Base-by-base conservation (phyloP, 75 land plant genomes). In the Gnetum montanum region DNA sequence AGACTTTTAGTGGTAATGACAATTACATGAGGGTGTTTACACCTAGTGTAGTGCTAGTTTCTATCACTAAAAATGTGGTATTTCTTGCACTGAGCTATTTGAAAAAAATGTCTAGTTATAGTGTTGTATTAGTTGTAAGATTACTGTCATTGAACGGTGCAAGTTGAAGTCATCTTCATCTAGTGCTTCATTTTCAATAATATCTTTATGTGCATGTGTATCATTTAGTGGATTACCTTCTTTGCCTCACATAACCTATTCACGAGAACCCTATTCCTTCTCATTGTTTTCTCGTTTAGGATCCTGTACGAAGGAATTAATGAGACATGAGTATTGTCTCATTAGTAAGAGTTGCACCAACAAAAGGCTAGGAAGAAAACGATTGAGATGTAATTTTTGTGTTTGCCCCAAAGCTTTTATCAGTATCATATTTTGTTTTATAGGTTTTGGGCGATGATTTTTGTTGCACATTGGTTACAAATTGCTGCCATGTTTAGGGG, bases 91-190 rank as follows among this genome's bases (percentile, higher is more conserved):
- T 20, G 18, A 1, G 2, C 36, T 31, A 10, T 52, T 52, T 16
- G 30, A 37, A 43, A 55, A 37, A 41, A 73, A 73, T 29, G 62
- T 73, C 3, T 36, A 8, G 41, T 70, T 66, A 22, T 67, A 61
- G 44, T 72, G 75, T 31, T 66, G 59, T 46, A 75, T 60, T 12
- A 66, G 27, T 23, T 35, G 55, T 28, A 75, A 36, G 24, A 75
- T 44, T 24, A 72, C 50, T 34, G 60, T 55, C 70, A 75, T 65
- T 47, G 77, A 72, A 43, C 70, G 77, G 60, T 75, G 75, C 43
- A 59, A 64, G 55, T 75, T 76, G 61, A 75, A 75, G 44, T 75
- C 77, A 65, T 75, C 78, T 43, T 71, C 60, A 65, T 75, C 78
- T 22, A 69, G 4, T 20, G 55, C 45, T 40, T 45, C 64, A 16